Percentiles rank a stretch among this genome's conserved stretches.
Evolutionary conservation across 306 rosid genomes (phyloP).

Genomic region (Inga oerstediana): DNA sequence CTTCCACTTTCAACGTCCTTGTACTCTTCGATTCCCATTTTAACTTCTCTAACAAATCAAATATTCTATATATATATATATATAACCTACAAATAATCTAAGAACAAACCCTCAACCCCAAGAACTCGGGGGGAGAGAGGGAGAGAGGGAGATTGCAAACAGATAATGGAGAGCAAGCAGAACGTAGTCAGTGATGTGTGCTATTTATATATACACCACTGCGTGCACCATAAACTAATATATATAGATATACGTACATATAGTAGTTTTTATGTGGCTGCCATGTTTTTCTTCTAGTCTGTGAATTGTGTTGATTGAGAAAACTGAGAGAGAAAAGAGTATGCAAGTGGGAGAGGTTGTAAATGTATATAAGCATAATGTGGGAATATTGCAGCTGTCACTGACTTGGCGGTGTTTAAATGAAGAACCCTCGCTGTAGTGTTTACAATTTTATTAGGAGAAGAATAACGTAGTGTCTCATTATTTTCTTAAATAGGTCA

Average conservation of each 20-base stretch:
- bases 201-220: slow-evolving; percentile 31
- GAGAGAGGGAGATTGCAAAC: background rate
- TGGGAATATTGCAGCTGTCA: slow-evolving; percentile 47
- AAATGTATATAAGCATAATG: background rate
- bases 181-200: background rate
- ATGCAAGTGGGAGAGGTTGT: background rate
- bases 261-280: background rate
- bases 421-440: too few relatives aligned
- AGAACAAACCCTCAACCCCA: background rate
- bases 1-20: slow-evolving; percentile 60
- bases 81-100: background rate
- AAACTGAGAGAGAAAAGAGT: slow-evolving; percentile 10
- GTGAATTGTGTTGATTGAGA: background rate
- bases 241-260: background rate
- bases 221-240: background rate
- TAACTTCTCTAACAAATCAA: background rate
- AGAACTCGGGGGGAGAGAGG: background rate
- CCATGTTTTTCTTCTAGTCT: slow-evolving; percentile 6
- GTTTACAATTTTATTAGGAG: too few relatives aligned
- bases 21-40: slow-evolving; percentile 56
- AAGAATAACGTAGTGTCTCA: too few relatives aligned
- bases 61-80: background rate
- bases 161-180: slow-evolving; percentile 28
- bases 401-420: slow-evolving; percentile 22
- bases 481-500: too few relatives aligned